A percentile compares a stretch with the other conserved stretches of the same genome.
phyloP scores from a whole-genome alignment of 73 alveolate species.

The Tetrahymena borealis region DNA sequence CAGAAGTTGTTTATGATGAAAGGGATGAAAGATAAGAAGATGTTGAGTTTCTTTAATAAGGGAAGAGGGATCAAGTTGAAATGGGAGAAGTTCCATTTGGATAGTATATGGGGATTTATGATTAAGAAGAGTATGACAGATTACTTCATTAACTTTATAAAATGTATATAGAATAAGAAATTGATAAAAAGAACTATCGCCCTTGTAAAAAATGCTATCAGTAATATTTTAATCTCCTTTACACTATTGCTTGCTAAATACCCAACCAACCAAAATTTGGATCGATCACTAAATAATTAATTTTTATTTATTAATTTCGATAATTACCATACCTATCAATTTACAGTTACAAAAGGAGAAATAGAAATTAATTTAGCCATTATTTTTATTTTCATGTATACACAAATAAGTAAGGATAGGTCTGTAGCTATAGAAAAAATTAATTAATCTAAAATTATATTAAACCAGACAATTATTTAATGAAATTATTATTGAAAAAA shows the following conservation, averaged over 20 bases:
- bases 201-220: not conserved
- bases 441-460: too few species aligned
- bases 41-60: not conserved
- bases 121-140: not conserved
- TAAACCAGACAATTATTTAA: too few species aligned
- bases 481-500: slow-evolving; percentile 52
- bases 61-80: not conserved
- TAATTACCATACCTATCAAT: too few species aligned
- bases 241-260: too few species aligned
- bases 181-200: not conserved
- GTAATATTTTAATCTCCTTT: not conserved
- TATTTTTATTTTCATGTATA: too few species aligned
- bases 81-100: not conserved
- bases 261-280: too few species aligned
- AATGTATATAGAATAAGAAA: not conserved
- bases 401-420: too few species aligned
- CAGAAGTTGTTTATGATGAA: not conserved
- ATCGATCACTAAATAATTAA: too few species aligned
- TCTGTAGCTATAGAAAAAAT: too few species aligned
- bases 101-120: not conserved
- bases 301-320: too few species aligned
- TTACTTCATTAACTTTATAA: not conserved
- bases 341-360: too few species aligned
- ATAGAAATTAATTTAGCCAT: too few species aligned
- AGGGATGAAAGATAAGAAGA: not conserved